phyloP scores from a whole-genome alignment of 805 yeast genomes.

The Candida krabiensis region DNA sequence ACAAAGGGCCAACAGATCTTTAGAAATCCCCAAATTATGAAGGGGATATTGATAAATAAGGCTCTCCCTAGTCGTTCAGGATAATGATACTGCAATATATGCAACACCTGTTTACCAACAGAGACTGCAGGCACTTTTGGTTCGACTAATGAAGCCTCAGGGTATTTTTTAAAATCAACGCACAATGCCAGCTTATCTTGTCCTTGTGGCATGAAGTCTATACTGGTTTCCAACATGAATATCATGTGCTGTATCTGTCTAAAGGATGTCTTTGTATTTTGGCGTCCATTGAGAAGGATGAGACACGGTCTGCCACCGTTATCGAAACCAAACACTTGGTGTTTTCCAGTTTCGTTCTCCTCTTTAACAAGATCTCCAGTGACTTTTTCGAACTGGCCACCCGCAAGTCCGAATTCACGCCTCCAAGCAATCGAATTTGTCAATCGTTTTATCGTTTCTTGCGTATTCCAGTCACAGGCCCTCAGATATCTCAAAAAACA shows the following conservation, averaged over 20 bases:
- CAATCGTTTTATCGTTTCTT: conserved; percentile 70
- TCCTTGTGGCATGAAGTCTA: conserved; percentile 93
- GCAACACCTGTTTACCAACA: conserved; percentile 85
- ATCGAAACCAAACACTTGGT: conserved; percentile 86
- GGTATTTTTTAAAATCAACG: conserved; percentile 88
- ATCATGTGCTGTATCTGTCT: conserved; percentile 94
- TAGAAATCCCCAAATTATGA: conserved; percentile 89
- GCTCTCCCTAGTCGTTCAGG: conserved; percentile 97
- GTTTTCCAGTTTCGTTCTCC: conserved; percentile 92
- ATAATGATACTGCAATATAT: conserved; percentile 92
- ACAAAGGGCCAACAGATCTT: conserved; percentile 94
- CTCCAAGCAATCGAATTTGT: conserved; percentile 86
- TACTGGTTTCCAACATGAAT: conserved; percentile 87
- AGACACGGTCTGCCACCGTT: conserved; percentile 89
- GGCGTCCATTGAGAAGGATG: conserved; percentile 90
- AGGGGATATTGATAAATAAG: conserved; percentile 88
- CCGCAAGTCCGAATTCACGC: conserved; percentile 79
- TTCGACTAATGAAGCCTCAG: conserved; percentile 39
- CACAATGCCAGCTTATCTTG: conserved; percentile 90
- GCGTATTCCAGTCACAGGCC: conserved; percentile 85
- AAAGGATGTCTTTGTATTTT: conserved; percentile 88
- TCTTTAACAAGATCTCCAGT: conserved; percentile 51
- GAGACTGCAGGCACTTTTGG: conserved; percentile 71
- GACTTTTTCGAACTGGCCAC: conserved; percentile 47
- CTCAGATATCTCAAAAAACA: conserved; percentile 86